These are phyloP conservation scores for Ganoderma resinaceum DNA, from an alignment of 1,284 basidiomycete species.

Conservation along the genomic window DNA sequence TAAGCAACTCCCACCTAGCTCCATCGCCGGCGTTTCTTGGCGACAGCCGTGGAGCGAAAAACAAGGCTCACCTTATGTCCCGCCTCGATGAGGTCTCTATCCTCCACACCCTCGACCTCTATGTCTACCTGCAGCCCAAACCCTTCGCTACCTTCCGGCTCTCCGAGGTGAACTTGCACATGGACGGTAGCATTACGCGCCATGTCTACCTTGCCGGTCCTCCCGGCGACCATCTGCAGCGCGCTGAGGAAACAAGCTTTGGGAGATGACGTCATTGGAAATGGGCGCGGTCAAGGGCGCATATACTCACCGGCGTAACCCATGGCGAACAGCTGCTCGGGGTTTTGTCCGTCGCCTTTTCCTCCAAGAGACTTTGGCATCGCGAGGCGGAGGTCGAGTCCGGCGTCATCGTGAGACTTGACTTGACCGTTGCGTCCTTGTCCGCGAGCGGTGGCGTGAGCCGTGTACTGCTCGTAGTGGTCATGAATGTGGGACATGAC, in stretches of 20 bases:
- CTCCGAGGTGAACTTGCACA: constrained; percentile 65
- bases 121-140: constrained; percentile 74
- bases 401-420: constrained; percentile 43
- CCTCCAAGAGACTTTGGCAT: constrained; percentile 48
- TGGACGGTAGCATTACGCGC: constrained; percentile 66
- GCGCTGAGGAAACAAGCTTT: constrained; percentile 75
- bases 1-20: background rate
- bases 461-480: constrained; percentile 41
- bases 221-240: constrained; percentile 62
- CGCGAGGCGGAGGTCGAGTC: constrained; percentile 44
- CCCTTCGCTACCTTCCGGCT: constrained; percentile 59
- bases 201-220: constrained; percentile 60
- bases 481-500: background rate
- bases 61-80: constrained; percentile 64
- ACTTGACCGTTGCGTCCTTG: constrained; percentile 49
- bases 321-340: constrained; percentile 52
- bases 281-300: constrained; percentile 2
- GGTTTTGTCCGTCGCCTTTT: constrained; percentile 50
- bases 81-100: constrained; percentile 66
- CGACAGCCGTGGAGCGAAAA: background rate
- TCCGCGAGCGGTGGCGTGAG: constrained; percentile 45
- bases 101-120: constrained; percentile 71
- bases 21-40: background rate
- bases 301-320: constrained; percentile 44
- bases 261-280: background rate